Base-by-base conservation (phyloP, 441 rosid species). In the Croton laevigatus region DNA sequence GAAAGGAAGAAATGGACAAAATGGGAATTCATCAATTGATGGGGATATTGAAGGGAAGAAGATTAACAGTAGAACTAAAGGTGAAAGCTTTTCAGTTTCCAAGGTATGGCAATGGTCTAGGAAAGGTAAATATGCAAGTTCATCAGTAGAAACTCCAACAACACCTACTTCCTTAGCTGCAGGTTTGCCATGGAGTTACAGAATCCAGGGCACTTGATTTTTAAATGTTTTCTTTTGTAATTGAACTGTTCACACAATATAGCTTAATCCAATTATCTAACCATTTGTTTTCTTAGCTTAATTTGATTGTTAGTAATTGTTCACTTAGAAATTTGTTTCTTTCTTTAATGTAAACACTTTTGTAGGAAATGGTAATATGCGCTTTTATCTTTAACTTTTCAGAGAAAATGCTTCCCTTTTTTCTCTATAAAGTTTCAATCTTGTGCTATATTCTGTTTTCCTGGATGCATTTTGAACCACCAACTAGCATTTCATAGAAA, bases 41-140 rank as follows among this genome's bases (percentile, higher is more conserved):
- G 89, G 81, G 67, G 87, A 74, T 66, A 66, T 45, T 69, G 88
- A 78, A 23, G 89, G 81, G 66, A 84, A 76, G 82, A 85, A 75
- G 75, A 83, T 81, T 45, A 78, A 74, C 63, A 70, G 64, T 14
- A 81, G 83, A 68, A 70, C 60, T 53, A 83, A 65, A 70, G 85
- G 79, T 53, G 93, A 88, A 49, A 84, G 88, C 82, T 80, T 83
- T 78, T 88, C 85, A 66, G 81, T 82, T 22, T 88, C 90, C 51
- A 90, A 90, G 79, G 81, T 83, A 73, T 88, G 87, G 91, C 89
- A 87, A 57, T 90, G 93, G 93, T 81, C 87, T 34, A 85, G 71
- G 74, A 83, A 83, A 69, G 80, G 71, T 75, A 84, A 68, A 27
- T 46, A 79, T 38, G 76, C 83, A n/a, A 51, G 69, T 76, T 68